Evolutionary conservation across 1,284 basidiomycete genomes (phyloP).

Genomic region (Ganoderma lucidum): DNA sequence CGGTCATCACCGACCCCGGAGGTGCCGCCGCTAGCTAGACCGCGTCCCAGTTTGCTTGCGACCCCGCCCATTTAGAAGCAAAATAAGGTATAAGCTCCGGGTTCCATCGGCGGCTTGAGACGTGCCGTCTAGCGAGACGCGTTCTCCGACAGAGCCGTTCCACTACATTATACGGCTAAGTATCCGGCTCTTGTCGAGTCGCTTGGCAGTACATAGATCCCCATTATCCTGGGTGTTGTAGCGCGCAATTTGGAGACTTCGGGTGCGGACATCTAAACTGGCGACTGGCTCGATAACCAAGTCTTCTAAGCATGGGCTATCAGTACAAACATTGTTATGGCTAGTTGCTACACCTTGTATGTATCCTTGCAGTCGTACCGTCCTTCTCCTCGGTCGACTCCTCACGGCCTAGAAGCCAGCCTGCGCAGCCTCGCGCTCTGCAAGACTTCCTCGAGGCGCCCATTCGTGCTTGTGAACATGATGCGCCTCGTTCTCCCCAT

Average conservation of each 20-base stretch:
- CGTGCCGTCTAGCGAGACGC: neutral
- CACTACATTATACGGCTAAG: constrained; percentile 12
- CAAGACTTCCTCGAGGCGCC: constrained; percentile 79
- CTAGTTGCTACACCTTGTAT: constrained; percentile 17
- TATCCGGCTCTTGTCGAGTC: neutral
- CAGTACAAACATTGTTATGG: constrained; percentile 1
- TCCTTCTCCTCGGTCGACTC: neutral
- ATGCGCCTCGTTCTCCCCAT: constrained; percentile 40
- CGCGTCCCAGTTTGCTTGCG: neutral
- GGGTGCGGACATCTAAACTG: too few species aligned
- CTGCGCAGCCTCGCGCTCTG: constrained; percentile 74
- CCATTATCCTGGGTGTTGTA: neutral
- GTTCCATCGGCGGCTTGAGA: constrained; percentile 1
- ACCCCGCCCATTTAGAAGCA: constrained; percentile 4
- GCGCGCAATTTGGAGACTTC: neutral
- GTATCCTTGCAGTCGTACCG: neutral
- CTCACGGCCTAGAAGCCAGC: constrained; percentile 56
- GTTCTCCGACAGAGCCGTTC: constrained; percentile 17
- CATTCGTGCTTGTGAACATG: constrained; percentile 53
- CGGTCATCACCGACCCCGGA: neutral
- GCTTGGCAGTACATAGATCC: neutral
- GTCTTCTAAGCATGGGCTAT: constrained; percentile 6
- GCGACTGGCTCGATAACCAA: neutral
- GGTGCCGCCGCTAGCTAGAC: neutral
- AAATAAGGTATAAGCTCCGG: neutral